Evolutionary conservation across 164 flowering plant species (phyloP).

Genomic region (Saururus chinensis): DNA sequence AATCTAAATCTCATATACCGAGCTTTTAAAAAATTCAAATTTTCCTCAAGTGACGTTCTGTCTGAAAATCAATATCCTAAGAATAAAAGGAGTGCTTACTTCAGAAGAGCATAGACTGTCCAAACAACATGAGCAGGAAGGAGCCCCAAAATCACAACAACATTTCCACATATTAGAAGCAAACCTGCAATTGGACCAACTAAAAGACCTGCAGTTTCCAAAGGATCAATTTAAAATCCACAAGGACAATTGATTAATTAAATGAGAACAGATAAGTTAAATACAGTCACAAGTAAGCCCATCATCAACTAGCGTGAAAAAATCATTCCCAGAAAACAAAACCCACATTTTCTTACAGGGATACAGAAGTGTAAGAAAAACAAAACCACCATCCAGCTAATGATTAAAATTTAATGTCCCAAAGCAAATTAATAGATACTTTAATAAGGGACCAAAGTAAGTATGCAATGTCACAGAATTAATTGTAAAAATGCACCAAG

Average conservation of each 20-base stretch:
- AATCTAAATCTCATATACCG: neutral
- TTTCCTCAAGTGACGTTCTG: too few relatives aligned
- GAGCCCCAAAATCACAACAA: constrained; percentile 59
- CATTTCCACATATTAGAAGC: constrained; percentile 59
- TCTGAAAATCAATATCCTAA: neutral
- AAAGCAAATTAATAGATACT: neutral
- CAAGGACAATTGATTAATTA: neutral
- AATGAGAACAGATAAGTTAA: neutral
- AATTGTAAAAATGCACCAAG: too few relatives aligned
- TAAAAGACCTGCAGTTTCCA: constrained; percentile 37
- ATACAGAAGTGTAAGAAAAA: too few relatives aligned
- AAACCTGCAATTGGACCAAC: constrained; percentile 81
- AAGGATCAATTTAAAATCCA: neutral
- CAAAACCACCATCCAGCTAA: neutral
- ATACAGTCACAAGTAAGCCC: neutral
- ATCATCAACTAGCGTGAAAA: too few relatives aligned
- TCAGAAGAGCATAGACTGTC: constrained; percentile 62
- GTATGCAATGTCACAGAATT: too few relatives aligned
- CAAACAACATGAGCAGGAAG: constrained; percentile 79
- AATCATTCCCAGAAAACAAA: neutral
- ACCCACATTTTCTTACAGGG: too few relatives aligned
- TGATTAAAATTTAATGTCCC: neutral
- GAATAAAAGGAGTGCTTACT: constrained; percentile 23
- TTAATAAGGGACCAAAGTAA: too few relatives aligned
- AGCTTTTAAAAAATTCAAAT: neutral